Evolutionary conservation across 2,329 filamentous ascomycete genomes (phyloP), one percentile per base, ranked within the genome.

Genomic region (Talaromyces marneffei): DNA sequence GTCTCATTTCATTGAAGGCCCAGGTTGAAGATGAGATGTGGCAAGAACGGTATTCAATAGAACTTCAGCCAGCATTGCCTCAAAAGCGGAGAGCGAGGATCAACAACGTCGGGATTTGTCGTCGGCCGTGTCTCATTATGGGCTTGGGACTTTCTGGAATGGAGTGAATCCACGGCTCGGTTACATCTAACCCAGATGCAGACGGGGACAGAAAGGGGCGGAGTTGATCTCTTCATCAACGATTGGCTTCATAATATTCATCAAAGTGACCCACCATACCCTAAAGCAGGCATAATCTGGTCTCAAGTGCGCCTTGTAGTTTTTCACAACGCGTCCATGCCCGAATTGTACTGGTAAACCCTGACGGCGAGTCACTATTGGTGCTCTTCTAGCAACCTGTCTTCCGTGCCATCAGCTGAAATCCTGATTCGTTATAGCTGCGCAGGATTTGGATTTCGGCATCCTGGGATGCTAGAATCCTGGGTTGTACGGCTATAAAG

Each of bases 381-480:
- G 52, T 54, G 31, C n/a, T 39, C 31, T 54, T 39, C 14, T 8
- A 54, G 14, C 52, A 9, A 54, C 33, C 52, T 39, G 14, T 33
- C 4, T 54, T 18, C 52, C n/a, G 52, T 54, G 31, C 52, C 52
- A 54, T 16, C 33, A 39, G 52, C 33, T 50, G 46, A 33, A 29
- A 9, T 16, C 25, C 20, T 33, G 46, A 31, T 54, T 20, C 14
- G 18, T 54, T 39, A 31, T 54, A 31, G 52, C 52, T 54, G 29
- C 52, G 31, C 52, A 54, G 52, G 52, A 39, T 31, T 54, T 39
- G 52, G 52, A 20, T 54, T 54, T 54, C 52, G 31, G 52, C 52
- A 54, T 54, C 52, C 52, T 54, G 18, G 52, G 52, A 54, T 54
- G 52, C 52, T 54, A 18, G 25, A 54, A 54, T 35, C n/a, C 31